Evolutionary conservation across 2,329 filamentous ascomycete species (phyloP).

Genomic region (Graphiopsis chlorocephala): DNA sequence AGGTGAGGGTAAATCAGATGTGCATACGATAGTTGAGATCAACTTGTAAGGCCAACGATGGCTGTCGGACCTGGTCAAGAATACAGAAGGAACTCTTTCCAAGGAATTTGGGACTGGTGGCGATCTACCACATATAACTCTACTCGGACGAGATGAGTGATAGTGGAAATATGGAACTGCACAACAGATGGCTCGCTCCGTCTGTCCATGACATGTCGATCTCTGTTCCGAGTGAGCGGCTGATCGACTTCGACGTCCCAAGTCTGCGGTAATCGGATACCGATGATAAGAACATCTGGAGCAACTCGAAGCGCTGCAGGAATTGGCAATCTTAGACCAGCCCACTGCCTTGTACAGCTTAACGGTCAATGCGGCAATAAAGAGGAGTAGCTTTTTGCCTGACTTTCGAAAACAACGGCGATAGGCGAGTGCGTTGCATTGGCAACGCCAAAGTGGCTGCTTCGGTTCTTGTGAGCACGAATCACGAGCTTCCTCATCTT

Average conservation of each 20-base stretch:
- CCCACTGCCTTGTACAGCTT: not conserved
- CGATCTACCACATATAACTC: not conserved
- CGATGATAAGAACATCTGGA: not conserved
- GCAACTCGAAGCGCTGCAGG: not conserved
- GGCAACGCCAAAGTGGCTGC: not conserved
- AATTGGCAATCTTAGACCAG: not conserved
- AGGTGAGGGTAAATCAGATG: not conserved
- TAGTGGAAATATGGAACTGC: not conserved
- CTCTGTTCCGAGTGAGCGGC: not conserved
- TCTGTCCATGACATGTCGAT: not conserved
- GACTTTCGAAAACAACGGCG: not conserved
- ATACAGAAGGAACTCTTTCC: not conserved
- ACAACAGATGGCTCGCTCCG: not conserved
- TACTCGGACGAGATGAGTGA: not conserved
- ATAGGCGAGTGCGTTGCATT: not conserved
- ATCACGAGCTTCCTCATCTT: not conserved
- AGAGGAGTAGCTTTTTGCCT: not conserved
- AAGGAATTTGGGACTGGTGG: not conserved
- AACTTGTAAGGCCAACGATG: not conserved
- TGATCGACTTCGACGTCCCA: not conserved
- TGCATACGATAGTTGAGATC: not conserved
- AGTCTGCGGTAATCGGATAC: not conserved
- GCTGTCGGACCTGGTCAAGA: not conserved
- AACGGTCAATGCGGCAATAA: not conserved
- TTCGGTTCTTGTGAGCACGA: not conserved